phyloP scores from a whole-genome alignment of 1,284 basidiomycete genomes.

The Boletus semigastroideus region DNA sequence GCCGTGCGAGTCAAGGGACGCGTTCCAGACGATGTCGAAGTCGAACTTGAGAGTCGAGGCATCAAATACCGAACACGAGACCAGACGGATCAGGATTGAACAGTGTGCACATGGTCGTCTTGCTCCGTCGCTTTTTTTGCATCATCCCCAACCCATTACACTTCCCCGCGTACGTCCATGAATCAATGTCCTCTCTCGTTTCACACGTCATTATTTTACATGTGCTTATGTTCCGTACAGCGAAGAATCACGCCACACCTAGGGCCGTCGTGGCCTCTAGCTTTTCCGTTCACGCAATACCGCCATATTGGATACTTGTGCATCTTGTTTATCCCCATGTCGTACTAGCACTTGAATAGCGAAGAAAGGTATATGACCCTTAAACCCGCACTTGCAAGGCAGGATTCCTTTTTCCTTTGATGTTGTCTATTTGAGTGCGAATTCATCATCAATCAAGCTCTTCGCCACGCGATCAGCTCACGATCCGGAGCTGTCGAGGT shows the following conservation, averaged over 20 bases:
- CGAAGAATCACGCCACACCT: constrained; percentile 5
- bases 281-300: constrained; percentile 12
- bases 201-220: constrained; percentile 20
- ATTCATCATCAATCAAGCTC: background rate
- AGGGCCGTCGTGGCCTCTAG: background rate
- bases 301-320: constrained; percentile 11
- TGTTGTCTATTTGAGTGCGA: background rate
- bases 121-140: background rate
- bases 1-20: constrained; percentile 86
- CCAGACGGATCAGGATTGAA: constrained; percentile 67
- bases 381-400: background rate
- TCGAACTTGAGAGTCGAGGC: constrained; percentile 70
- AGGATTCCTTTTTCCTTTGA: background rate
- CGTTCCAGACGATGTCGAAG: constrained; percentile 83
- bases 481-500: constrained; percentile 6
- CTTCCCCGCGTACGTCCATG: background rate
- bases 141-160: background rate
- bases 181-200: background rate
- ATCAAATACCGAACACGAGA: constrained; percentile 81
- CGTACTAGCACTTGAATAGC: background rate
- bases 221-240: constrained; percentile 11
- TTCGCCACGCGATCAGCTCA: background rate
- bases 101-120: constrained; percentile 5
- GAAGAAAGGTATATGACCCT: background rate
- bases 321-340: constrained; percentile 1